phyloP scores from a whole-genome alignment of 1,139 yeast genomes.

The Pichia sp. region DNA sequence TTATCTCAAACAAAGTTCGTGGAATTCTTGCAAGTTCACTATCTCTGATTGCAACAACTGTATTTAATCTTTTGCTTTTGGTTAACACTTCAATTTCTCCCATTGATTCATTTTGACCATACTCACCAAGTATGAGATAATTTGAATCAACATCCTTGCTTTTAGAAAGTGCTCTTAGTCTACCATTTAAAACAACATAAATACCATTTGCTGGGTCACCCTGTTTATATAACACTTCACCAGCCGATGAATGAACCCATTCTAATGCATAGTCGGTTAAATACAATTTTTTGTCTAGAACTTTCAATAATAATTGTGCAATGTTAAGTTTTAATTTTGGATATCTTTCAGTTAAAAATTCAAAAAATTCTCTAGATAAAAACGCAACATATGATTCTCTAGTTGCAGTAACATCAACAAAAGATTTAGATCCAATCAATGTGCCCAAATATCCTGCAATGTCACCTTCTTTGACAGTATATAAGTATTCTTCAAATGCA shows the following conservation, averaged over 20 bases:
- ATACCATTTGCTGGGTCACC: constrained; percentile 91
- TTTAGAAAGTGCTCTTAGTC: constrained; percentile 58
- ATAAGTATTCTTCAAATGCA: constrained; percentile 38
- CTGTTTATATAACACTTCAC: constrained; percentile 71
- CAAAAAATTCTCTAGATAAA: constrained; percentile 56
- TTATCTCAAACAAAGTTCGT: constrained; percentile 74
- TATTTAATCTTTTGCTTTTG: constrained; percentile 63
- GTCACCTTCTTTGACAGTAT: constrained; percentile 69
- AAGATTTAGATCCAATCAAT: constrained; percentile 71
- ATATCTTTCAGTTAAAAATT: constrained; percentile 63
- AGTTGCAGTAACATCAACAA: constrained; percentile 60
- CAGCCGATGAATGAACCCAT: constrained; percentile 89
- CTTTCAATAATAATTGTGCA: constrained; percentile 63
- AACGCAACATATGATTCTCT: constrained; percentile 61
- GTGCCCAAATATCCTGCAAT: constrained; percentile 85
- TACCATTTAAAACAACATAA: constrained; percentile 84
- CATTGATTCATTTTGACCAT: constrained; percentile 89
- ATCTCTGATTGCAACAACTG: constrained; percentile 85
- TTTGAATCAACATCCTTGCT: constrained; percentile 10
- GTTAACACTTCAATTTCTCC: constrained; percentile 96
- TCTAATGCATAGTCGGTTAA: constrained; percentile 88
- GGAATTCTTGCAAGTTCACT: constrained; percentile 94
- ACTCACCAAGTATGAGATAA: constrained; percentile 57
- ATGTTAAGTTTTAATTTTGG: constrained; percentile 72
- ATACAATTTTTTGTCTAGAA: constrained; percentile 60